These are phyloP conservation scores for Juglanconis oblonga DNA, from an alignment of 2,329 filamentous ascomycete genomes.

Conservation along the genomic window DNA sequence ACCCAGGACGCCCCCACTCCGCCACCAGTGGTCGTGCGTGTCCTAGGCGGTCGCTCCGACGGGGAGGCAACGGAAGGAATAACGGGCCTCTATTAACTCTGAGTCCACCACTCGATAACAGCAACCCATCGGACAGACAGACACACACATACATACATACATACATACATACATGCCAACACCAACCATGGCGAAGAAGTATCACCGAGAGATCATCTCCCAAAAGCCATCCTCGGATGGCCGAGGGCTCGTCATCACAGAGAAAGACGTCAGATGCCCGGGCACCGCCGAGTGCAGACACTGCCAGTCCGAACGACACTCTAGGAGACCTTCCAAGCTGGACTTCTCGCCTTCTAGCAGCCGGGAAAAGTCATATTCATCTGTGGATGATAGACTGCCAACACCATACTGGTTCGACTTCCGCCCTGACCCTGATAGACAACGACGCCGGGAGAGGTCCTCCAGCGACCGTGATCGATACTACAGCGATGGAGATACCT, in stretches of 20 bases:
- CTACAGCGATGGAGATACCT: slow-evolving; percentile 17
- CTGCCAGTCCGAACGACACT: neutral
- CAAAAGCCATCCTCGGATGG: slow-evolving; percentile 4
- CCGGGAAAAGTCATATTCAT: slow-evolving; percentile 1
- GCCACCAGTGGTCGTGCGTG: neutral
- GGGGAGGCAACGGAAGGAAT: neutral
- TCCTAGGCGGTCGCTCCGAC: neutral
- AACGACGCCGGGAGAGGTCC: slow-evolving; percentile 15
- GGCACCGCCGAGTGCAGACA: slow-evolving; percentile 6
- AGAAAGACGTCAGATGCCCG: neutral
- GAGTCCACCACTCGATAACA: neutral
- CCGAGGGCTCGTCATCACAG: slow-evolving; percentile 2
- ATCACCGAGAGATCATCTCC: slow-evolving; percentile 5
- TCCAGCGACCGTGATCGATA: slow-evolving; percentile 9
- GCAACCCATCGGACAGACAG: neutral
- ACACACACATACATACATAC: neutral
- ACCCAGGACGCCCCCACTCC: neutral
- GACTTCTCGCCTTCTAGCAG: neutral
- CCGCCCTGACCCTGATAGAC: slow-evolving; percentile 9
- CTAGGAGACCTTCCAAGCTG: slow-evolving; percentile 2
- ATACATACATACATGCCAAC: neutral
- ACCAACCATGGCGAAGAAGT: slow-evolving; percentile 1
- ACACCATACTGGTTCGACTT: slow-evolving; percentile 18
- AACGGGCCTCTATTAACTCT: neutral
- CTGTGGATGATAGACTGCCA: slow-evolving; percentile 15